Evolutionary conservation across 75 land plant genomes (phyloP), one percentile per base, ranked within the genome.

Genomic region (Ceratopteris richardii): DNA sequence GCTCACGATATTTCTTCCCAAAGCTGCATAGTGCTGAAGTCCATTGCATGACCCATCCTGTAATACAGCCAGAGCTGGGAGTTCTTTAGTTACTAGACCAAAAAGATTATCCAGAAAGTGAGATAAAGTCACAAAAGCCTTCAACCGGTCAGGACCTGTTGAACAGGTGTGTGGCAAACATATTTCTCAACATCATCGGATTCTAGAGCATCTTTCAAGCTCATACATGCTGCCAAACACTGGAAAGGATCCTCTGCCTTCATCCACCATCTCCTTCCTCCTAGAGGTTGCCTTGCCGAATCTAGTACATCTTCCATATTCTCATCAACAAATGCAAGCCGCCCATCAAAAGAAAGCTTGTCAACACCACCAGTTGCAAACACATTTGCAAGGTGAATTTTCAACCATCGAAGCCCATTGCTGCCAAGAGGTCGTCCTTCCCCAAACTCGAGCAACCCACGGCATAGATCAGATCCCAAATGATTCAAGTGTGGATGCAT

Each of bases 11-110:
- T 88, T 84, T 68, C 97, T 77, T 43, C 97, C 97, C n/a, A 92
- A 71, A 9, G 97, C 97, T 22, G 97, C 97, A 84, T 92, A 92
- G 54, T 92, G 94, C 62, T 92, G 94, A 43, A 92, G 63, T 16
- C 94, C 94, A 75, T 92, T 88, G 77, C 94, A 88, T 9, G 94
- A 88, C 44, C 94, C 94, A 74, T 92, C 97, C 97, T 92, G 63
- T n/a, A 61, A 19, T n/a, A n/a, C n/a, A n/a, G n/a, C n/a, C n/a
- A 57, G 22, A 56, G 46, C 11, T 20, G 10, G 20, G 20, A 11
- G 19, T 14, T 16, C 19, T 11, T 11, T 52, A 52, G 19, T 16
- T 52, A 12, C 20, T 52, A 11, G 14, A 11, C 20, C n/a, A n/a
- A n/a, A n/a, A n/a, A n/a, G n/a, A n/a, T n/a, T n/a, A n/a, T n/a